Evolutionary conservation across 768 basidiomycete genomes (phyloP).

Genomic region (Auriculariales sp.): DNA sequence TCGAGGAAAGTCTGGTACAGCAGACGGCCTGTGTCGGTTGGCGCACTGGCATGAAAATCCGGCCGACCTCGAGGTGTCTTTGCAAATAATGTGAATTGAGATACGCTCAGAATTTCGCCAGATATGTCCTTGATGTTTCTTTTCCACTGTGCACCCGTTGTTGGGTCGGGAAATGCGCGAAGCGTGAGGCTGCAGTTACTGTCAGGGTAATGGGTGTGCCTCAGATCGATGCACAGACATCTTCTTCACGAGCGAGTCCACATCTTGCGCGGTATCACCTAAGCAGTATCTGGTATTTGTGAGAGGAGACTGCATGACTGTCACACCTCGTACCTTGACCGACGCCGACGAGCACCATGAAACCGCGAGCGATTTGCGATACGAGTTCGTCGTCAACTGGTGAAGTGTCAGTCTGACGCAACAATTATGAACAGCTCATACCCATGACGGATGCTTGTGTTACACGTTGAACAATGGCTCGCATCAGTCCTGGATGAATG

Average conservation of each 20-base stretch:
- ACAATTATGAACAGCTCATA: slow-evolving; percentile 15
- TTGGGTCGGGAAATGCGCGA: slow-evolving; percentile 54
- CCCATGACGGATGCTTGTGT: slow-evolving; percentile 74
- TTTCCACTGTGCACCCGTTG: slow-evolving; percentile 67
- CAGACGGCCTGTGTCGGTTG: slow-evolving; percentile 46
- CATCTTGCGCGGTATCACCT: slow-evolving; percentile 75
- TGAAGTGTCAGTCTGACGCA: neutral
- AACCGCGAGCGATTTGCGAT: slow-evolving; percentile 68
- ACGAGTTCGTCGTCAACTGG: slow-evolving; percentile 69
- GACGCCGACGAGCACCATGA: slow-evolving; percentile 87
- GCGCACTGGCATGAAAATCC: slow-evolving; percentile 88
- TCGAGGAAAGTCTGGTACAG: slow-evolving; percentile 65
- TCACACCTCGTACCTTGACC: slow-evolving; percentile 42
- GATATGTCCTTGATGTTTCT: slow-evolving; percentile 72
- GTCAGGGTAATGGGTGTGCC: neutral
- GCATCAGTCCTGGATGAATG: slow-evolving; percentile 33
- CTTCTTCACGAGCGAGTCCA: slow-evolving; percentile 62
- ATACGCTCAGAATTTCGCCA: slow-evolving; percentile 87
- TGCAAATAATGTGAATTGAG: slow-evolving; percentile 85
- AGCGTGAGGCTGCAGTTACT: slow-evolving; percentile 40
- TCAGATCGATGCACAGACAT: slow-evolving; percentile 36
- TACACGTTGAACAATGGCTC: slow-evolving; percentile 77
- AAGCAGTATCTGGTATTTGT: slow-evolving; percentile 13
- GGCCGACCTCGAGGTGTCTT: slow-evolving; percentile 82
- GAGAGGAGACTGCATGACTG: slow-evolving; percentile 1